Evolutionary conservation across 495 filamentous ascomycete species (phyloP).

Genomic region (Talaromyces thailandensis): DNA sequence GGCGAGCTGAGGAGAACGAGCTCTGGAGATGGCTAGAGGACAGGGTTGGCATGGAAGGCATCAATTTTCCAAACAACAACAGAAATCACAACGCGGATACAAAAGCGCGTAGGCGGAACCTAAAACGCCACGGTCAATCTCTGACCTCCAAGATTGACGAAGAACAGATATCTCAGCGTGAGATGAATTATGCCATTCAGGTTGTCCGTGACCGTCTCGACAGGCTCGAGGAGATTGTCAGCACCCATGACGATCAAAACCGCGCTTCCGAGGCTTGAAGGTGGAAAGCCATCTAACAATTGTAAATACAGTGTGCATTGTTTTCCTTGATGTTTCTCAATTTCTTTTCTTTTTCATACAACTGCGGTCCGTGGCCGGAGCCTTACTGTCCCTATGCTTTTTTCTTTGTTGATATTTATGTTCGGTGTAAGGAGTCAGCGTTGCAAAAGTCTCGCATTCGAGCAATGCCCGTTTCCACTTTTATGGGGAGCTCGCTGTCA

Average conservation of each 20-base stretch:
- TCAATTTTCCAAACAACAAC: conserved; percentile 34
- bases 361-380: neutral
- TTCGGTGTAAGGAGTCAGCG: neutral
- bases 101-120: conserved; percentile 9
- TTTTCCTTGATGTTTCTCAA: neutral
- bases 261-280: conserved; percentile 8
- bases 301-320: neutral
- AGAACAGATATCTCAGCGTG: conserved; percentile 67
- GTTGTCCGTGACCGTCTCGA: conserved; percentile 77
- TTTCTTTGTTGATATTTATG: neutral
- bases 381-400: neutral
- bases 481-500: neutral
- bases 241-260: conserved; percentile 35
- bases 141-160: conserved; percentile 43
- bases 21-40: conserved; percentile 97
- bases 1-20: conserved; percentile 81
- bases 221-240: conserved; percentile 63
- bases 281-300: neutral
- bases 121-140: conserved; percentile 22
- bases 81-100: conserved; percentile 16
- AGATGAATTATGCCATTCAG: conserved; percentile 76
- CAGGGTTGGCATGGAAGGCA: conserved; percentile 64
- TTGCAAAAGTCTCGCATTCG: neutral
- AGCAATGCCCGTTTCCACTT: neutral
- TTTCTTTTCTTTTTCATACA: neutral